These are phyloP conservation scores for Mycena filopes DNA, from an alignment of 768 basidiomycete species.

Conservation along the genomic window DNA sequence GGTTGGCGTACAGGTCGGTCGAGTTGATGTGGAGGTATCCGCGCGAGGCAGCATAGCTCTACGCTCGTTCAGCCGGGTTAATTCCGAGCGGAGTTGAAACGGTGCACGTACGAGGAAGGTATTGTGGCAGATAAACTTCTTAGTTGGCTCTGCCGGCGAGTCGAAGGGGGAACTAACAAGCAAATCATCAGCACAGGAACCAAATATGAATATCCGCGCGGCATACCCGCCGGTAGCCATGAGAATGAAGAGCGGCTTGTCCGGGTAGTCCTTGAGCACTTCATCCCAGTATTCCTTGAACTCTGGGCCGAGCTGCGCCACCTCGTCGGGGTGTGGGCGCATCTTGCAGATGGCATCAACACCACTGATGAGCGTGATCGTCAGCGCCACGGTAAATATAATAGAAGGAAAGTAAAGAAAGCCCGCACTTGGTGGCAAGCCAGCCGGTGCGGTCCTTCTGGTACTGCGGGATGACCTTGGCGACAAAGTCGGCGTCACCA, in stretches of 20 bases:
- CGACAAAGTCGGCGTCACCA: slow-evolving; percentile 4
- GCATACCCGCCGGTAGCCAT: slow-evolving; percentile 2
- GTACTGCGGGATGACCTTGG: not conserved
- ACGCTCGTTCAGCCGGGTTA: not conserved
- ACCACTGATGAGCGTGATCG: slow-evolving; percentile 12
- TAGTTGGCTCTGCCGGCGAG: not conserved
- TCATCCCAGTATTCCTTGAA: slow-evolving; percentile 36
- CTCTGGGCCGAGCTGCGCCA: slow-evolving; percentile 33
- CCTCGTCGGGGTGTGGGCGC: slow-evolving; percentile 36
- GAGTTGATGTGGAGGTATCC: slow-evolving; percentile 35
- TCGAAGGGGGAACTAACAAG: not conserved
- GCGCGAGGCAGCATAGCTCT: slow-evolving; percentile 29
- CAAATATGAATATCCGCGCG: no score
- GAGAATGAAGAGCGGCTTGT: slow-evolving; percentile 35
- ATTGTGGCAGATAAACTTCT: not conserved
- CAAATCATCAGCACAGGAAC: not conserved
- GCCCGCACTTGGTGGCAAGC: slow-evolving; percentile 14
- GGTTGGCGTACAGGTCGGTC: slow-evolving; percentile 16
- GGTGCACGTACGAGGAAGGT: not conserved
- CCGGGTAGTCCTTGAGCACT: slow-evolving; percentile 30
- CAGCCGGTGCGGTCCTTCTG: slow-evolving; percentile 19
- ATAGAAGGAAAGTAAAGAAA: not conserved
- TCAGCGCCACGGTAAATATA: no score
- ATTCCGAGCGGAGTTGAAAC: not conserved
- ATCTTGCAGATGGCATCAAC: slow-evolving; percentile 36